A percentile compares a stretch with the other conserved stretches of the same genome.
Evolutionary conservation across 305 asterid species (phyloP).

Genomic region (Striga hermonthica): DNA sequence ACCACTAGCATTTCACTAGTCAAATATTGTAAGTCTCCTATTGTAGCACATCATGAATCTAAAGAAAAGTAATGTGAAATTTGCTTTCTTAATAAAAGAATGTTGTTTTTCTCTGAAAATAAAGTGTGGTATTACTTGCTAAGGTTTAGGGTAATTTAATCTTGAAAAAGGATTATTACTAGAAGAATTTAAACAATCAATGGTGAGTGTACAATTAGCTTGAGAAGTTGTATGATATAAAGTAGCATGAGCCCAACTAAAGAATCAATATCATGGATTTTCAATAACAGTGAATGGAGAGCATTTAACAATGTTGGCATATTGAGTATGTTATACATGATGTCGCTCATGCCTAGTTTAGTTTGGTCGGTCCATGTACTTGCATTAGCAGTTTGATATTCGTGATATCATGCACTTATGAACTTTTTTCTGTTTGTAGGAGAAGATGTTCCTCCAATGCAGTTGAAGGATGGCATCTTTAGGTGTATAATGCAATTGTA

Average conservation of each 20-base stretch:
- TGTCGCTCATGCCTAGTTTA: constrained; percentile 6
- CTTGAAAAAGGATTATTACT: constrained; percentile 1
- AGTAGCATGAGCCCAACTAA: constrained; percentile 18
- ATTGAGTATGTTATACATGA: neutral
- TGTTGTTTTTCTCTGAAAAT: constrained; percentile 5
- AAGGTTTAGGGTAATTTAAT: neutral
- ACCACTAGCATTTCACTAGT: constrained; percentile 12
- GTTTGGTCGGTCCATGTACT: constrained; percentile 14
- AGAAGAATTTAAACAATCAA: neutral
- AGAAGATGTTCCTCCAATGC: constrained; percentile 98
- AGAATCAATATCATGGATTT: constrained; percentile 2
- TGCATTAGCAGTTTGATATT: constrained; percentile 9
- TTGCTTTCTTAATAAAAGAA: neutral
- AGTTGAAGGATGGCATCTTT: constrained; percentile 93
- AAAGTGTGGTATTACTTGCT: neutral
- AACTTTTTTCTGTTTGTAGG: constrained; percentile 42
- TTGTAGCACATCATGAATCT: constrained; percentile 8
- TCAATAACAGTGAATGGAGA: constrained; percentile 16
- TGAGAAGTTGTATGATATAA: constrained; percentile 7
- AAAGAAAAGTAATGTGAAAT: neutral
- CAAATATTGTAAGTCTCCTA: constrained; percentile 5
- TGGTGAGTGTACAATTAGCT: constrained; percentile 14
- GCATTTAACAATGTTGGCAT: constrained; percentile 2
- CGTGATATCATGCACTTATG: constrained; percentile 24
- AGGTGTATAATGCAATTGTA: constrained; percentile 92